Base-by-base conservation (phyloP, 257 asterid species). In the Voacanga thouarsii region DNA sequence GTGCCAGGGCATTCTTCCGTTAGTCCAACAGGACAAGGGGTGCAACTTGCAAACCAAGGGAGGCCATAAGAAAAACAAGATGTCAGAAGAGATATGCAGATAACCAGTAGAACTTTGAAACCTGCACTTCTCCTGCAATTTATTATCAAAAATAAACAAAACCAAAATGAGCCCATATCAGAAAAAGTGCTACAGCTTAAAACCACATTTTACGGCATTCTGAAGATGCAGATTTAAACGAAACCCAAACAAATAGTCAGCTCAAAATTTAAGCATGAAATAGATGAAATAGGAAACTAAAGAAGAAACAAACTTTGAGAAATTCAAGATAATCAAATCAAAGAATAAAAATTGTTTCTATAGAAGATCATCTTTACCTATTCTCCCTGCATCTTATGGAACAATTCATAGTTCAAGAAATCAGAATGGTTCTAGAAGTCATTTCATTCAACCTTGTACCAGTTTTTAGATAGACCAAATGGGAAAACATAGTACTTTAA, bases 1-100 rank as follows among this genome's bases (percentile, higher is more conserved):
- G 83, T 56, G 7, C 92, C 92, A 56, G 99, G 99, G 87, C 99
- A 95, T 11, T 88, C 81, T 37, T 85, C 86, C 23, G 7, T 3
- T 24, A 80, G 12, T 72, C 86, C 92, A 18, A 16, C 28, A 0
- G 98, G 99, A 83, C 99, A 95, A 9, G 98, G 98, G 68, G 79
- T 86, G 91, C 99, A 95, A 4, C 14, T 72, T 53, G 90, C 92
- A 33, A 91, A 61, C 98, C 97, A 95, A 59, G 99, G 99, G 50
- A 95, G 88, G 76, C 99, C 92, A 43, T 81, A 95, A 6, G 94
- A 88, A 43, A 93, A 89, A 77, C 95, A 91, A 72, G 98, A 93
- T 72, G 97, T 95, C 76, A 95, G 82, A 72, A 91, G 84, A 68
- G 99, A 88, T 75, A 95, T 65, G 28, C 76, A 39, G 82, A 90